Base-by-base conservation (phyloP, 1,284 basidiomycete genomes). In the Microbotryum intermedium region DNA sequence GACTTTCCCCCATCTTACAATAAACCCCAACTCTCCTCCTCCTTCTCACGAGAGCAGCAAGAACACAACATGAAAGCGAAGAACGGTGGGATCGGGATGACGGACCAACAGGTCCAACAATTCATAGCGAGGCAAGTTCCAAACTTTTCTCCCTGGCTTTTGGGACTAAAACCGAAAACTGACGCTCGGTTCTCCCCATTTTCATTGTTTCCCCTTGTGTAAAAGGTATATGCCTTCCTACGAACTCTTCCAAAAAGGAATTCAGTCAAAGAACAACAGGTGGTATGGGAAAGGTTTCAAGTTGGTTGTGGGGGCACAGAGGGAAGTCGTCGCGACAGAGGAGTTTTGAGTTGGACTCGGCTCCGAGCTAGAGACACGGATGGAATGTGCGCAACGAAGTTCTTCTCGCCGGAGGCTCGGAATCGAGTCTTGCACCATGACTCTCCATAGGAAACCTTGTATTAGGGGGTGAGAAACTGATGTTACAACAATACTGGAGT, bases 61-160 rank as follows among this genome's bases (percentile, higher is more conserved):
- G 91, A 95, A 70, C 87, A 86, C 60, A 71, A 81, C 54, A 92
- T 94, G 90, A 93, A 90, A 73, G 77, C 80, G 0, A 72, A 72
- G 45, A 92, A 90, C 64, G 89, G 88, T 49, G 90, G 89, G 6
- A 78, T 77, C 50, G 90, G 90, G 4, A 93, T 95, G 91, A 79
- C 83, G 0, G 89, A 93, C 69, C 82, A 81, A 67, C 81, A 80
- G 71, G 88, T 94, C 29, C 83, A 82, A 72, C 75, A 73, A 81
- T 92, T 76, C 59, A 69, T 70, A 28, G 51, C 62, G 1, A 61
- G 69, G 66, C 69, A 23, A 39, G 64, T 50, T n/a, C 23, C n/a
- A n/a, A 23, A 44, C 39, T 16, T 1, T 25, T 5, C 30, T 13
- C 6, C 11, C 21, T 1, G 8, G 21, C 6, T 30, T 34, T 10